Base-by-base conservation (phyloP, 1,284 basidiomycete species). In the Leccinum fuscescens region DNA sequence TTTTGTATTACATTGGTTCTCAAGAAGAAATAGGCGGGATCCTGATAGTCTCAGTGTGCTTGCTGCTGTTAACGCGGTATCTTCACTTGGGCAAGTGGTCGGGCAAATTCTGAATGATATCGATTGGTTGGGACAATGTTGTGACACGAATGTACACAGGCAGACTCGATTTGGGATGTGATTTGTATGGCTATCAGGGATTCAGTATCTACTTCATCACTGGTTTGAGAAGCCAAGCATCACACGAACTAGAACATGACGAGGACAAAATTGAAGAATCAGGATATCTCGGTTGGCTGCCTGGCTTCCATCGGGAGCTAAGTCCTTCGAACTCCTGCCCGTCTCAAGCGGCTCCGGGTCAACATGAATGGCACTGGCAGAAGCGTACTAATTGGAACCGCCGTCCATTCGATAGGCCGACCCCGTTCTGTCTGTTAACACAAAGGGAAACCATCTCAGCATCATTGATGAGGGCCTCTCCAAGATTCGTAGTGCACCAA, bases 31-130 rank as follows among this genome's bases (percentile, higher is more conserved):
- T 44, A 77, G 74, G 74, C 4, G 64, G 66, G 1, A 62, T 65
- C 8, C 50, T 78, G 6, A 17, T 78, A 4, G 50, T 72, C n/a
- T 67, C 68, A 1, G 71, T 69, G 4, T 59, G 60, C 39, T 56
- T 77, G 29, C 51, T 78, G 55, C 9, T 67, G 20, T 20, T 66
- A 35, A 64, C 67, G 4, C 64, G 72, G 42, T 57, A 65, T 56
- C 62, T 77, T 39, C 64, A 74, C 48, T 62, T 73, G 9, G 66
- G 73, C 9, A 67, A 54, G 50, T 29, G 73, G 50, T 42, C n/a
- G n/a, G 73, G 74, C 12, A 76, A 62, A 35, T 74, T 65, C 29
- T 74, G 53, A 69, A 46, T n/a, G 4, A 51, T 29, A 51, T 12
- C 2, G 14, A 15, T 20, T 15, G 8, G 24, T 48, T 49, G 48